These are phyloP conservation scores for Picocystis salinarum DNA, from an alignment of 139 green algal species.

Conservation along the genomic window DNA sequence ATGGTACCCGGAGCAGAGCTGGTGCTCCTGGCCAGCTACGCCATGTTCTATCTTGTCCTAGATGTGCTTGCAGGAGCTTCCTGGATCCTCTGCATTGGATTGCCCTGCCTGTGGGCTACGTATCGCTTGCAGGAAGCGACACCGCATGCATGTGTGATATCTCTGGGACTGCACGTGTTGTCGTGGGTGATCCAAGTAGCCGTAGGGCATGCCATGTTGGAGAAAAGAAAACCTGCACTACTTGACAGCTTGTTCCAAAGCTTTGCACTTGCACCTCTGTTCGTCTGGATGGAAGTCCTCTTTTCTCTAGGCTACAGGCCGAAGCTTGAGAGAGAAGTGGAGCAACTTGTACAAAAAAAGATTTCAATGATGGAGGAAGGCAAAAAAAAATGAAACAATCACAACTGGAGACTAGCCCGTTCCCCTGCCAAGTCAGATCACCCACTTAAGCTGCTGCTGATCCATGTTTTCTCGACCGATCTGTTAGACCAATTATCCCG, in stretches of 20 bases:
- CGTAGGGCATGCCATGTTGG: slow-evolving; percentile 50
- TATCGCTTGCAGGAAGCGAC: slow-evolving; percentile 6
- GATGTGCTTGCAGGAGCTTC: slow-evolving; percentile 41
- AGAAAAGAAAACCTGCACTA: slow-evolving; percentile 50
- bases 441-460: no score
- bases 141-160: slow-evolving; percentile 26
- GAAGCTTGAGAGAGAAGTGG: no score
- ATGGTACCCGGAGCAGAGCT: slow-evolving; percentile 16
- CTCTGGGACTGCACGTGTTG: slow-evolving; percentile 29
- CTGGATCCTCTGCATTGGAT: slow-evolving; percentile 33
- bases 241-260: slow-evolving; percentile 54
- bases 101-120: slow-evolving; percentile 14
- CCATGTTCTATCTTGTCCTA: slow-evolving; percentile 39
- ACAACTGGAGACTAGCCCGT: no score
- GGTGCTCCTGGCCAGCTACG: slow-evolving; percentile 15
- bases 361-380: no score
- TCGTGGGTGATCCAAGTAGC: slow-evolving; percentile 34
- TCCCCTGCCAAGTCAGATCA: no score
- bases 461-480: no score
- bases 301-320: slow-evolving; percentile 57
- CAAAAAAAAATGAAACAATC: no score
- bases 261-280: slow-evolving; percentile 45
- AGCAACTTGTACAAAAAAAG: no score
- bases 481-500: no score
- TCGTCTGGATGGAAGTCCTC: slow-evolving; percentile 70